Conservation (phyloP, 192 early-diverging fungal species). For the Backusella luteola region DNA sequence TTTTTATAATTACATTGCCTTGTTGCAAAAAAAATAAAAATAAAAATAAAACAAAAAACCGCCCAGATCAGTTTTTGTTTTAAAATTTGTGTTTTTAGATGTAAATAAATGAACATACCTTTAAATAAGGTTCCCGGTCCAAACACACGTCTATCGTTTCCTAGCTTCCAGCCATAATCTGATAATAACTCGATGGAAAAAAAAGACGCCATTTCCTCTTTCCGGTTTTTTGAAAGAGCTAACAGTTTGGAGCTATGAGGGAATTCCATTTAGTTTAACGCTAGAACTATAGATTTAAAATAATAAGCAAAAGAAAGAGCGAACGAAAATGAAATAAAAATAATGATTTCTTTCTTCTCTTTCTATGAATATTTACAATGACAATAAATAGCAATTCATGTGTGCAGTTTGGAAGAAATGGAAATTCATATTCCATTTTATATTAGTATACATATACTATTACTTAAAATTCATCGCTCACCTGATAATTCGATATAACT, state of each 20-base stretch:
- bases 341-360: background rate
- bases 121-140: slow-evolving; percentile 2
- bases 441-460: background rate
- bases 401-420: background rate
- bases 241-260: background rate
- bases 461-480: background rate
- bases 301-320: background rate
- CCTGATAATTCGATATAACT: background rate
- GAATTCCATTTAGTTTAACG: background rate
- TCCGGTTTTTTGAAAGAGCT: background rate
- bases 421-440: background rate
- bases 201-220: background rate
- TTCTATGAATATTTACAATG: background rate
- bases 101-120: background rate
- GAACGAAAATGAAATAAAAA: background rate
- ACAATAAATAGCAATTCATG: background rate
- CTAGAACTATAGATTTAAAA: background rate
- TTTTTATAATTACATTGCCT: background rate
- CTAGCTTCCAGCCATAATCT: background rate
- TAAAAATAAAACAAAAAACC: background rate
- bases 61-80: background rate
- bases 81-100: background rate
- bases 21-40: background rate
- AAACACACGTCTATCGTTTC: background rate
- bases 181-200: background rate